A percentile compares a stretch with the other conserved stretches of the same genome.
phyloP scores from a whole-genome alignment of 2,329 filamentous ascomycete species.

The Aspergillus jensenii region DNA sequence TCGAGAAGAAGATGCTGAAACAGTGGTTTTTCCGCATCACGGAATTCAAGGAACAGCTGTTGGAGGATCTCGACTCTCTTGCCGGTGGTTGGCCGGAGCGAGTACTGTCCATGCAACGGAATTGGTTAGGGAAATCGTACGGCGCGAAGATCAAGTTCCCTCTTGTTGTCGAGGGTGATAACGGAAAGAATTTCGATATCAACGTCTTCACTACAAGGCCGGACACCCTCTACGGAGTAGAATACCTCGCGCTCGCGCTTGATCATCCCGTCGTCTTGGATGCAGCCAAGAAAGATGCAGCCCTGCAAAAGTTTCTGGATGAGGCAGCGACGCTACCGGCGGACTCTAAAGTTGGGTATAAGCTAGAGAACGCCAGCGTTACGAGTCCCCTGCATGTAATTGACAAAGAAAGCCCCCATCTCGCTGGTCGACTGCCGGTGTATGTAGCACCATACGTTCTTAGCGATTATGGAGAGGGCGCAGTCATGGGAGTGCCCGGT shows the following conservation, averaged over 20 bases:
- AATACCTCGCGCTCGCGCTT: conserved; percentile 77
- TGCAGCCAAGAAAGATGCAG: conserved; percentile 59
- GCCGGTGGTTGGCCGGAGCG: conserved; percentile 75
- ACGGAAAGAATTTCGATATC: conserved; percentile 45
- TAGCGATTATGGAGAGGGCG: conserved; percentile 80
- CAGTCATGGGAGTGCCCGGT: conserved; percentile 88
- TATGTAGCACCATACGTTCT: conserved; percentile 84
- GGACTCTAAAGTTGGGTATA: conserved; percentile 65
- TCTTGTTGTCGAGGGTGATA: conserved; percentile 44
- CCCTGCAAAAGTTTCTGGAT: conserved; percentile 68
- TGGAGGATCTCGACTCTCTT: conserved; percentile 69
- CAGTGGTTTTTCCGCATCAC: conserved; percentile 93
- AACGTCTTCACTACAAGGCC: conserved; percentile 81
- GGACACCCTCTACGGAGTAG: conserved; percentile 83
- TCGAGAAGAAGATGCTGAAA: conserved; percentile 74
- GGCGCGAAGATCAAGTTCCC: conserved; percentile 73
- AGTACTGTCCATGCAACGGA: conserved; percentile 78
- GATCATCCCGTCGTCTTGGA: conserved; percentile 67
- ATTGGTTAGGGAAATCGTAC: conserved; percentile 81
- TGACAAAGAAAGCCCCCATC: conserved; percentile 47
- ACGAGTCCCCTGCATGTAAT: conserved; percentile 64
- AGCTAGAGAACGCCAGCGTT: conserved; percentile 61
- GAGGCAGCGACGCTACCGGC: conserved; percentile 52
- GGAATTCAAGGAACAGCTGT: conserved; percentile 69
- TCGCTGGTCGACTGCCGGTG: conserved; percentile 60